Conservation (phyloP, 768 basidiomycete species). For the Udeniomyces megalosporus region DNA sequence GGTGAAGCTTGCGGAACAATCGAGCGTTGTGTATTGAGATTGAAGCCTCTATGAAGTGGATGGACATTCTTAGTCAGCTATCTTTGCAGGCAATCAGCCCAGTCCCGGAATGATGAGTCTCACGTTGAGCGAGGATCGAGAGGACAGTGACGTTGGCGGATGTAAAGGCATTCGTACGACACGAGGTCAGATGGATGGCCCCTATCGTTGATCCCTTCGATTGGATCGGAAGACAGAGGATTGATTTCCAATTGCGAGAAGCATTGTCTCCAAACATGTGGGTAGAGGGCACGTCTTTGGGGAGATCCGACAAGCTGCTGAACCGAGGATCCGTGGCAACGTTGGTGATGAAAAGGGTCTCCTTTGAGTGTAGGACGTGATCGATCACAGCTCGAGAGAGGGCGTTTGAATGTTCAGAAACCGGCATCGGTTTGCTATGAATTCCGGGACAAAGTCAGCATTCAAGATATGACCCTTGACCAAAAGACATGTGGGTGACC, state of each 20-base stretch:
- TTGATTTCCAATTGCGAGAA: not conserved
- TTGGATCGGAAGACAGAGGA: constrained; percentile 5
- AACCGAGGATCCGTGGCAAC: too few relatives aligned
- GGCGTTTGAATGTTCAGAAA: not conserved
- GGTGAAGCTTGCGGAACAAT: constrained; percentile 50
- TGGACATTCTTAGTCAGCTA: too few relatives aligned
- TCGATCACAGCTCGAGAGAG: not conserved
- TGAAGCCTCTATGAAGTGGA: not conserved
- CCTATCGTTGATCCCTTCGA: not conserved
- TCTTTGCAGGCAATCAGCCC: too few relatives aligned
- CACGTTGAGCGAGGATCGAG: constrained; percentile 2
- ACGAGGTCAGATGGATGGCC: not conserved
- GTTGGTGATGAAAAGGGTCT: constrained; percentile 6
- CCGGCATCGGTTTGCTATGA: not conserved
- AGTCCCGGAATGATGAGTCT: too few relatives aligned
- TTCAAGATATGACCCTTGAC: not conserved
- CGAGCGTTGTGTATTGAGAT: constrained; percentile 59
- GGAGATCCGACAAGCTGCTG: too few relatives aligned
- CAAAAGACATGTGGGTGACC: constrained; percentile 27
- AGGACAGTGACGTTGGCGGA: constrained; percentile 42
- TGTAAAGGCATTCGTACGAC: constrained; percentile 35
- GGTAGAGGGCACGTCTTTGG: too few relatives aligned
- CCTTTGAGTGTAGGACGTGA: constrained; percentile 5
- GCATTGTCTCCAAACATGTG: not conserved
- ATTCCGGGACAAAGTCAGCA: too few relatives aligned